A percentile compares a stretch with the other conserved stretches of the same genome.
These are phyloP conservation scores for Pisolithus marmoratus DNA, from an alignment of 768 basidiomycete genomes.

Conservation along the genomic window DNA sequence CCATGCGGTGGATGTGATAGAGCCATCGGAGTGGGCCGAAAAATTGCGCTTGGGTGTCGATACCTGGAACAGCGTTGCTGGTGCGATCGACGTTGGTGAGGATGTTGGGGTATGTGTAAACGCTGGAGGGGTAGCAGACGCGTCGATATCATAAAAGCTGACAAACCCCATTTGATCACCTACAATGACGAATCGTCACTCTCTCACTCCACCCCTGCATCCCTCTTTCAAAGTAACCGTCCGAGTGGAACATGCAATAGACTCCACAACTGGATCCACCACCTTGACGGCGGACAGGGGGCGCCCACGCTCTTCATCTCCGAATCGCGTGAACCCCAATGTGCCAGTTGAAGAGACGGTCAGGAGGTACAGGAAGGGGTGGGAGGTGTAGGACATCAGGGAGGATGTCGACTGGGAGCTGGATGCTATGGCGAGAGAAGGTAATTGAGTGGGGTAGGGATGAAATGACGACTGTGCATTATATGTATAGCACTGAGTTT, in stretches of 20 bases:
- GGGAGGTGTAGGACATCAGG: constrained; percentile 48
- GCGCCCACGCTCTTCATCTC: constrained; percentile 37
- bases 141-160: constrained; percentile 44
- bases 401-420: constrained; percentile 17
- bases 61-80: too few species aligned
- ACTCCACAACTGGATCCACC: too few species aligned
- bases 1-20: constrained; percentile 61
- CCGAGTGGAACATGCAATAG: too few species aligned
- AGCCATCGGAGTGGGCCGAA: constrained; percentile 59
- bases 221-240: too few species aligned
- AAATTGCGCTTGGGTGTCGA: constrained; percentile 33
- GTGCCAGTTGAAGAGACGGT: constrained; percentile 28
- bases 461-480: too few species aligned
- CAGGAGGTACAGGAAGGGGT: constrained; percentile 49
- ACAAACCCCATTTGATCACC: constrained; percentile 66
- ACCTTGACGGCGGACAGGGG: too few species aligned
- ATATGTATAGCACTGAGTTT: too few species aligned
- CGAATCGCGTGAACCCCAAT: constrained; percentile 38
- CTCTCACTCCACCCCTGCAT: constrained; percentile 13
- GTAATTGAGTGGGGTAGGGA: too few species aligned
- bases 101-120: too few species aligned
- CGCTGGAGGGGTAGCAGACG: constrained; percentile 25
- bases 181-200: constrained; percentile 48
- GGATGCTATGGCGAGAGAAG: too few species aligned
- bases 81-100: too few species aligned